Evolutionary conservation across 2,329 filamentous ascomycete genomes (phyloP).

Genomic region (Sporothrix curviconia): DNA sequence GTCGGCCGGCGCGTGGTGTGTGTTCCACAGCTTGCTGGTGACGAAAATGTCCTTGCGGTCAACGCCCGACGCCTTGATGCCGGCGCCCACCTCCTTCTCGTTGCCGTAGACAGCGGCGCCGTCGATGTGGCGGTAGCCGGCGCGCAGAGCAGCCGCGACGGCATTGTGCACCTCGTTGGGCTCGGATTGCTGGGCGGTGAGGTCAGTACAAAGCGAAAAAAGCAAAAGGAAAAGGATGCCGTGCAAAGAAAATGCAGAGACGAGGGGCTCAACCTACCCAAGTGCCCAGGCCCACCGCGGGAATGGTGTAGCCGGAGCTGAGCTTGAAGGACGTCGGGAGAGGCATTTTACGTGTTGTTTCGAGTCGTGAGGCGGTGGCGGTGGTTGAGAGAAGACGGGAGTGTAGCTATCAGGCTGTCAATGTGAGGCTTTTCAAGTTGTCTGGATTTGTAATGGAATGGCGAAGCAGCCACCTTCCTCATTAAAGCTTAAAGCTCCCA

Average conservation of each 20-base stretch:
- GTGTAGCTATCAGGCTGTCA: background rate
- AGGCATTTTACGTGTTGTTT: constrained; percentile 17
- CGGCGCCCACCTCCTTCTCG: constrained; percentile 17
- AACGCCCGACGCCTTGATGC: constrained; percentile 15
- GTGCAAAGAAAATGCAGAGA: background rate
- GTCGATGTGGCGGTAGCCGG: constrained; percentile 41
- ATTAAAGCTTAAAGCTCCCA: background rate
- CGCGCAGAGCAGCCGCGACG: constrained; percentile 39
- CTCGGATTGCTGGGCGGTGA: constrained; percentile 17
- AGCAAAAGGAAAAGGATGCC: background rate
- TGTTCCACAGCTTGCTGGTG: constrained; percentile 52
- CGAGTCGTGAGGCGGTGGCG: background rate
- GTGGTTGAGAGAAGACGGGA: background rate
- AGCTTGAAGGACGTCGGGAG: constrained; percentile 17
- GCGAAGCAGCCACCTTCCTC: background rate
- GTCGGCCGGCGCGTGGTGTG: constrained; percentile 37
- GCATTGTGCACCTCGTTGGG: constrained; percentile 38
- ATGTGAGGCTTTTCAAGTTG: background rate
- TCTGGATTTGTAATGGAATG: background rate
- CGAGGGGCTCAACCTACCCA: too few relatives aligned
- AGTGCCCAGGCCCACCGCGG: constrained; percentile 35
- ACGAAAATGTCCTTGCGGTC: constrained; percentile 25
- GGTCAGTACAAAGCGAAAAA: too few relatives aligned
- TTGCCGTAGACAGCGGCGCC: constrained; percentile 42
- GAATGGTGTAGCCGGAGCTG: constrained; percentile 26